Base-by-base conservation (phyloP, 306 rosid genomes). In the Carpinus fangiana region DNA sequence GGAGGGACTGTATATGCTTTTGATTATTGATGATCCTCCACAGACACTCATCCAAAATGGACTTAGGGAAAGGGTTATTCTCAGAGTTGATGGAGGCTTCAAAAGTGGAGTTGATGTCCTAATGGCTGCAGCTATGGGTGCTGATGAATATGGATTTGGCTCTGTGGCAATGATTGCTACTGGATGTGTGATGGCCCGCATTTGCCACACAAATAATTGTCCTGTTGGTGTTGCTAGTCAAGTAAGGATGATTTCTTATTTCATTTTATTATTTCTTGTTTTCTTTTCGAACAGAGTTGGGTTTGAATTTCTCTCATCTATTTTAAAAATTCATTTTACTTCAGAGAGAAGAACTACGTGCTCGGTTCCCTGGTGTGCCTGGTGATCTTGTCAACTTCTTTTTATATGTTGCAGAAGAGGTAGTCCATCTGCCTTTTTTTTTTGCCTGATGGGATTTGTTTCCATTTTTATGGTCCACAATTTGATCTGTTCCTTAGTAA, bases 181-280 rank as follows among this genome's bases (percentile, higher is more conserved):
- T 76, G 98, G 98, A 65, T 95, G 97, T 86, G 91, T 95, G 31
- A 92, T 95, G 98, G 98, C 98, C 38, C 98, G 98, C 69, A 92
- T 95, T 83, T 95, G 98, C 90, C 98, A 95, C 89, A 95, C 98
- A 71, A 92, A 92, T 84, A 92, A 95, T 82, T 95, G 98, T 76
- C 98, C 98, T 45, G 98, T 95, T 87, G 98, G 98, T 61, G 98
- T 95, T 84, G 98, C 98, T 73, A 95, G 98, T 81, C 98, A 95
- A 97, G 98, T 95, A 52, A 43, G 70, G 47, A 73, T 75, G 51
- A 52, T 78, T 82, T 73, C 9, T 62, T 75, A 61, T 38, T 72
- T 38, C 21, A 14, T 77, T 57, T 71, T 47, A 31, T 80, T 53
- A 53, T 75, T 54, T 76, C 72, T 60, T 60, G 50, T 70, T 34